Conservation (phyloP, 225 moss, liverwort and hornwort species). For the Marchantia paleacea region DNA sequence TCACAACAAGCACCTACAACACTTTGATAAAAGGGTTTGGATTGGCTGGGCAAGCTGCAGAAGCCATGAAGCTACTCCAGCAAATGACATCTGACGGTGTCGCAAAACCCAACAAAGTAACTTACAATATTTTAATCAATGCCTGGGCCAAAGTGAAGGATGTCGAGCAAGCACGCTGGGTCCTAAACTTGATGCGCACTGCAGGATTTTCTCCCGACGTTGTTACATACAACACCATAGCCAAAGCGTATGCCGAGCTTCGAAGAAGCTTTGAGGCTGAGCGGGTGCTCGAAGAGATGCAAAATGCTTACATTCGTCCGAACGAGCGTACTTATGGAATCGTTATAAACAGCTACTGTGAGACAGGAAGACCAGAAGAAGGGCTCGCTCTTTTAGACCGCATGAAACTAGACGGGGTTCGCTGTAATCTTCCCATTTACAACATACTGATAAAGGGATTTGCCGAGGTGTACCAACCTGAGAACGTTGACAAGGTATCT, state of each 20-base stretch:
- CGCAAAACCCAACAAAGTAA: slow-evolving; percentile 59
- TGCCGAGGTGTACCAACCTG: slow-evolving; percentile 61
- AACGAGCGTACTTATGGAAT: slow-evolving; percentile 90
- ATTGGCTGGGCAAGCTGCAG: slow-evolving; percentile 29
- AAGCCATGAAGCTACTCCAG: slow-evolving; percentile 41
- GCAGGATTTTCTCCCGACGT: slow-evolving; percentile 77
- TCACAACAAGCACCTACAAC: slow-evolving; percentile 42
- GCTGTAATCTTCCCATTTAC: slow-evolving; percentile 61
- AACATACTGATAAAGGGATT: slow-evolving; percentile 86
- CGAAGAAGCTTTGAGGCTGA: slow-evolving; percentile 68
- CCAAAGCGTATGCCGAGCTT: slow-evolving; percentile 72
- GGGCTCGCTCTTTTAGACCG: slow-evolving; percentile 45
- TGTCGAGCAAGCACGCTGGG: slow-evolving; percentile 61
- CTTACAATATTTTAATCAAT: slow-evolving; percentile 80
- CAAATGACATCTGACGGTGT: slow-evolving; percentile 37
- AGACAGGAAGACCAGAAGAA: slow-evolving; percentile 50
- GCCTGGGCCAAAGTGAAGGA: slow-evolving; percentile 77
- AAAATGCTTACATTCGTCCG: slow-evolving; percentile 77
- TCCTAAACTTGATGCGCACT: slow-evolving; percentile 65
- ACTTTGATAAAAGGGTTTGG: slow-evolving; percentile 45
- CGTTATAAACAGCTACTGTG: slow-evolving; percentile 60
- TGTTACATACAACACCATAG: slow-evolving; percentile 82
- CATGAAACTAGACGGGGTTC: slow-evolving; percentile 55
- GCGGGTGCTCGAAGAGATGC: slow-evolving; percentile 78
- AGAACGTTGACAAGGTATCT: slow-evolving; percentile 64